These are phyloP conservation scores for Citropsis articulata DNA, from an alignment of 345 rosid species.

Conservation along the genomic window DNA sequence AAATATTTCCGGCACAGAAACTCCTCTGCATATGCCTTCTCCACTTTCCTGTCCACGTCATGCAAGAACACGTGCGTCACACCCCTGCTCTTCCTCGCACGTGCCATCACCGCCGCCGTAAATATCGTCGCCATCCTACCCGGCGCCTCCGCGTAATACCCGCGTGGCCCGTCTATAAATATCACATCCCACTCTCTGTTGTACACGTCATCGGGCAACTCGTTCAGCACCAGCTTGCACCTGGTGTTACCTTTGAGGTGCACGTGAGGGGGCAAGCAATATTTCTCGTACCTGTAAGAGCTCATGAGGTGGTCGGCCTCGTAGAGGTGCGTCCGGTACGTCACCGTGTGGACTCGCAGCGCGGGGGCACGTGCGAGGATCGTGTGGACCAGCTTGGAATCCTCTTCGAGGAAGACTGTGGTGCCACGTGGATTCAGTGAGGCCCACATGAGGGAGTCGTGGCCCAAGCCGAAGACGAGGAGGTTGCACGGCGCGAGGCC, in stretches of 20 bases:
- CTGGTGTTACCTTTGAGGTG: slow-evolving; percentile 26
- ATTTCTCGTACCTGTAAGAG: slow-evolving; percentile 28
- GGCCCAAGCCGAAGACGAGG: slow-evolving; percentile 61
- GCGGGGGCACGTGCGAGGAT: slow-evolving; percentile 30
- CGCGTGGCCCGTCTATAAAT: slow-evolving; percentile 61
- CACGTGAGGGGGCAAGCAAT: slow-evolving; percentile 31
- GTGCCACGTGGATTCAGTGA: slow-evolving; percentile 50
- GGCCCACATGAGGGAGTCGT: slow-evolving; percentile 61
- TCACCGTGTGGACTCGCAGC: slow-evolving; percentile 32
- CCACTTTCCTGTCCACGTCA: slow-evolving; percentile 56
- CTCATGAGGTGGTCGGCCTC: slow-evolving; percentile 43
- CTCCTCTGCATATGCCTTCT: slow-evolving; percentile 48
- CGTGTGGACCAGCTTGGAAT: slow-evolving; percentile 33
- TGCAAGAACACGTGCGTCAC: slow-evolving; percentile 57
- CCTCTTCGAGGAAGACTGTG: slow-evolving; percentile 60
- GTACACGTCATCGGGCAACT: slow-evolving; percentile 48
- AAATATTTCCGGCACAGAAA: slow-evolving; percentile 44
- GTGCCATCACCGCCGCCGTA: slow-evolving; percentile 57
- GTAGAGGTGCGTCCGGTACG: slow-evolving; percentile 42
- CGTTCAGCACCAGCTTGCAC: slow-evolving; percentile 41
- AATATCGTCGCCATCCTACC: slow-evolving; percentile 65
- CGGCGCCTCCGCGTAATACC: slow-evolving; percentile 51
- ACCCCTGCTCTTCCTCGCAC: slow-evolving; percentile 38
- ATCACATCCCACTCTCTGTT: slow-evolving; percentile 57
- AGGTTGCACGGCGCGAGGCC: slow-evolving; percentile 46